Evolutionary conservation across 257 asterid genomes (phyloP), one percentile per base, ranked within the genome.

Genomic region (Solanum clarkiae): DNA sequence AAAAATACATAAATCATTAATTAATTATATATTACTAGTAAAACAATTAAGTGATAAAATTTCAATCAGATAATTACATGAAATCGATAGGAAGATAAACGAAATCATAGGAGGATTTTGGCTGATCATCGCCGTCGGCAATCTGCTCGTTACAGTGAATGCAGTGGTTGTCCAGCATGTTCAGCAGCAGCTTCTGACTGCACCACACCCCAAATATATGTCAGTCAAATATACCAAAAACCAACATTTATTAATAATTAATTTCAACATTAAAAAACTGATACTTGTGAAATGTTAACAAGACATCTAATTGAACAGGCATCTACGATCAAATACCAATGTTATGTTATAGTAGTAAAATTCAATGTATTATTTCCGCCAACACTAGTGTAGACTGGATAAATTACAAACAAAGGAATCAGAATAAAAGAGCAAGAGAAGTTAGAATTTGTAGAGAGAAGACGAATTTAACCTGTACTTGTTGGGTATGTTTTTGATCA

Each of bases 101-200:
- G 86, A 97, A 97, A 88, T 97, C 99, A 84, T 95, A 97, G 74
- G 99, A 89, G 56, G 99, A 97, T 86, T 92, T 87, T 20, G 98
- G 97, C 91, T 47, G 55, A 42, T 91, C 93, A 60, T 93, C 96
- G 89, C 91, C 98, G 88, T 86, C 91, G 87, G 88, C 90, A 65
- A 97, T 89, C 94, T 92, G 99, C 89, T 97, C 99, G 84, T 95
- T 97, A 91, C 98, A 93, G 96, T 92, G 95, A 49, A 95, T 92
- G 85, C 99, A 97, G 97, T 95, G 99, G 91, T 92, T 95, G 93
- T 97, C 99, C 91, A 97, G 92, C 99, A 95, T 92, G 95, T 95
- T 97, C 90, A 97, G 93, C 87, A 97, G 82, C 83, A 97, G 91
- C 94, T 95, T 94, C 95, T 95, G 99, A 88, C 99, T 97, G 93